Percentiles rank a stretch among this genome's conserved stretches.
Conservation (phyloP, 352 stramenopile species). For the Globisporangium nunn region DNA sequence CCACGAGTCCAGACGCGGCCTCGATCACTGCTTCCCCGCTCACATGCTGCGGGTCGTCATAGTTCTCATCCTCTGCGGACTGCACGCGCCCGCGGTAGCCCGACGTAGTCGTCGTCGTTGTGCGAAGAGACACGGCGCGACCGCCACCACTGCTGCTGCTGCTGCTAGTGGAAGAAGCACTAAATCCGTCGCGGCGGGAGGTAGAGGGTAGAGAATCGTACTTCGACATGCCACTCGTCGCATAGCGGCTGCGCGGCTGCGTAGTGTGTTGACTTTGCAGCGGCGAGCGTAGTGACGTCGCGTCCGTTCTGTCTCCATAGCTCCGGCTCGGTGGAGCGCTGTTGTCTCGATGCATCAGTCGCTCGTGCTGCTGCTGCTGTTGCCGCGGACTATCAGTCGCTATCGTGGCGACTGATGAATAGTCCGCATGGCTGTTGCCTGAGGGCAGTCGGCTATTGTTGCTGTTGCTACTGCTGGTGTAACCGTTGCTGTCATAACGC, state of each 20-base stretch:
- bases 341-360: neutral
- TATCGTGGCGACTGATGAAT: neutral
- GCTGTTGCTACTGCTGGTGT: neutral
- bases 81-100: neutral
- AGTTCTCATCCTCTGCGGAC: neutral
- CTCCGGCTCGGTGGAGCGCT: neutral
- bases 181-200: neutral
- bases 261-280: neutral
- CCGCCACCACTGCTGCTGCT: neutral
- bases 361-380: neutral
- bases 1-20: constrained; percentile 7
- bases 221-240: neutral
- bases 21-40: constrained; percentile 12
- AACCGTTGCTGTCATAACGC: neutral
- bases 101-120: constrained; percentile 3
- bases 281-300: neutral
- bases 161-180: neutral
- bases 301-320: neutral
- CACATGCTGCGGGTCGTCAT: neutral
- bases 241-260: neutral
- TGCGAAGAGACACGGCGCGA: neutral
- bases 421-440: too few relatives aligned
- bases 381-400: neutral
- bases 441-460: neutral
- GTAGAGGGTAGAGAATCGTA: neutral